phyloP scores from a whole-genome alignment of 2,329 filamentous ascomycete species.

The Ambrosiella xylebori region DNA sequence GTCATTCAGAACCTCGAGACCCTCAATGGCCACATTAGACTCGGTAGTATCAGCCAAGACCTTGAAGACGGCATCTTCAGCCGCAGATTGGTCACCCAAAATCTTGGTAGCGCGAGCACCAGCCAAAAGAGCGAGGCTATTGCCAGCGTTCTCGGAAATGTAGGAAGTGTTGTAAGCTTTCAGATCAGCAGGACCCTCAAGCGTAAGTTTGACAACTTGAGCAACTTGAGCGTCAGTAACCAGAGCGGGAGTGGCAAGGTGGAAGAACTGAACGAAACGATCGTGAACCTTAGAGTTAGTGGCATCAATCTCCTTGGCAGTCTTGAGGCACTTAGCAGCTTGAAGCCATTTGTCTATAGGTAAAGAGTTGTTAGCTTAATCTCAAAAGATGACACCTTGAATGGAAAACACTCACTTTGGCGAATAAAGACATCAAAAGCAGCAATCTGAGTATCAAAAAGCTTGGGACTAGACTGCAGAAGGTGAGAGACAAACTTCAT shows the following conservation, averaged over 20 bases:
- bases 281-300: constrained; percentile 58
- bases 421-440: constrained; percentile 85
- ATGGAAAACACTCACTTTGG: constrained; percentile 43
- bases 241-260: constrained; percentile 37
- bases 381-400: not conserved
- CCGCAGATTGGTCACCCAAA: constrained; percentile 38
- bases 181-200: constrained; percentile 40
- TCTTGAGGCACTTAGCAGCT: constrained; percentile 69
- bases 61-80: constrained; percentile 46
- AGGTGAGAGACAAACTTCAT: constrained; percentile 73
- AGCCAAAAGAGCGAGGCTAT: constrained; percentile 44
- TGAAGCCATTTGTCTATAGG: constrained; percentile 64
- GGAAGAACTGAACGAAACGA: constrained; percentile 53
- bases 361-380: not conserved
- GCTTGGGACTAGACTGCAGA: constrained; percentile 65
- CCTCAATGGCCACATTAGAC: constrained; percentile 37
- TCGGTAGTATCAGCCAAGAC: constrained; percentile 34
- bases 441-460: constrained; percentile 62
- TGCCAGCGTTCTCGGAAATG: constrained; percentile 42
- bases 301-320: constrained; percentile 51
- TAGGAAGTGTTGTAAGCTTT: constrained; percentile 50
- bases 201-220: constrained; percentile 44
- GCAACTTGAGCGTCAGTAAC: constrained; percentile 48
- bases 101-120: constrained; percentile 42
- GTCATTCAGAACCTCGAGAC: constrained; percentile 25